Base-by-base conservation (phyloP, 495 filamentous ascomycete species). In the Daldinia vernicosa region DNA sequence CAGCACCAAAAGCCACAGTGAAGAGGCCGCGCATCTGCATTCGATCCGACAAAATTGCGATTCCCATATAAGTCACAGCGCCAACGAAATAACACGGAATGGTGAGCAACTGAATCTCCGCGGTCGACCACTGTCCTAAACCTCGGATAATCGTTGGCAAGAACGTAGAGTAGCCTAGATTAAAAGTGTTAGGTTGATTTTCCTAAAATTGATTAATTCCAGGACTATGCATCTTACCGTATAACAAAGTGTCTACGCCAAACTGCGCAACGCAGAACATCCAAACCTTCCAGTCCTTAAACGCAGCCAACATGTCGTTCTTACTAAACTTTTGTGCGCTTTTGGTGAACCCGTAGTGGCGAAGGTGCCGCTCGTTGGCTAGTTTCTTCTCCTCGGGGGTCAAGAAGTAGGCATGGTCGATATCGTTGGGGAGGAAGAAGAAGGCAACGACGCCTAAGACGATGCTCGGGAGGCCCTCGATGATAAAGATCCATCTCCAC, bases 21-120 rank as follows among this genome's bases (percentile, higher is more conserved):
- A 89, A 91, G 0, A 91, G 35, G 3, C 83, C 91, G 17, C 91
- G 86, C 61, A 81, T 82, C 75, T 90, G 88, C 56, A 83, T 80
- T 9, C 79, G 79, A 75, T 93, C 91, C 22, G 87, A 89, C 22
- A 90, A 63, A 59, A 81, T 82, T 1, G 91, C 91, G 2, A 88
- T 77, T 8, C 81, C 66, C 73, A 93, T 84, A 67, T 92, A 93
- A 0, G 83, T 84, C 32, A 89, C 81, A 0, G 89, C 90, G 0
- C 91, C 92, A 9, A 92, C 75, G 43, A 84, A 85, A 71, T 93
- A 94, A 75, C 89, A 91, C 4, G 92, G 92, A 45, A 94, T 91
- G 0, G 91, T 93, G n/a, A 93, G 85, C 26, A 90, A 85, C 77
- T 94, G 92, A 17, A 91, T 83, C 62, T 91, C 78, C 0, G 90